phyloP scores from a whole-genome alignment of 768 basidiomycete species.

The Symmetrospora coprosmae region DNA sequence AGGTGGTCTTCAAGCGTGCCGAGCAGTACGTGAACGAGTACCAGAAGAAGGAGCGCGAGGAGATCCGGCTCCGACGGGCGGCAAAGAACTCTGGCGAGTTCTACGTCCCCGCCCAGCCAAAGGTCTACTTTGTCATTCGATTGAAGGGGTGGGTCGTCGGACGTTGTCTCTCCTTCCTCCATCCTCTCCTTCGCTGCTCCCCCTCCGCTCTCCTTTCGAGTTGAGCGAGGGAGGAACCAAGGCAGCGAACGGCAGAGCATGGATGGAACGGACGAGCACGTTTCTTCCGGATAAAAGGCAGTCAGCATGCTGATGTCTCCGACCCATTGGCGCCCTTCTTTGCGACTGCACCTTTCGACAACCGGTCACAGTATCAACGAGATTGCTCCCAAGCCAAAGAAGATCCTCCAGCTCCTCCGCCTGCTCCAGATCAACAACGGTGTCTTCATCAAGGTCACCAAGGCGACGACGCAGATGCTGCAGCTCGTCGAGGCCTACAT shows the following conservation, averaged over 20 bases:
- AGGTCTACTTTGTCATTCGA: conserved; percentile 94
- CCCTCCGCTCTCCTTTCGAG: neutral
- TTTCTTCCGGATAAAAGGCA: too few species aligned
- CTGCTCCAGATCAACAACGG: conserved; percentile 99
- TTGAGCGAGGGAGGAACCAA: too few species aligned
- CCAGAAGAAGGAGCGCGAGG: conserved; percentile 78
- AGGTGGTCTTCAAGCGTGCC: conserved; percentile 97
- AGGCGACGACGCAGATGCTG: conserved; percentile 94
- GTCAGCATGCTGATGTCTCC: too few species aligned
- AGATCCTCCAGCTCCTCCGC: conserved; percentile 95
- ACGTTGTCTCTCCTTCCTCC: neutral
- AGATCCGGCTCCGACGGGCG: conserved; percentile 83
- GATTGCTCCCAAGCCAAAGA: conserved; percentile 97
- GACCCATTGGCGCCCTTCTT: too few species aligned
- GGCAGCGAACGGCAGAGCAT: too few species aligned
- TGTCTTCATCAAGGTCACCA: conserved; percentile 92
- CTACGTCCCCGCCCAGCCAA: conserved; percentile 91
- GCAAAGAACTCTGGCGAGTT: conserved; percentile 86
- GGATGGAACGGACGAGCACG: too few species aligned
- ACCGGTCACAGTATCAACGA: conserved; percentile 96
- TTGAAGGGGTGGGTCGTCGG: conserved; percentile 77
- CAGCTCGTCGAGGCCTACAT: conserved; percentile 93
- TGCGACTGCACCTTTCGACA: too few species aligned
- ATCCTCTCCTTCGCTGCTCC: neutral
- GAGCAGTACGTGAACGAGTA: conserved; percentile 98